A percentile compares a stretch with the other conserved stretches of the same genome.
phyloP scores from a whole-genome alignment of 441 rosid species.

The Erysimum cheiri region DNA sequence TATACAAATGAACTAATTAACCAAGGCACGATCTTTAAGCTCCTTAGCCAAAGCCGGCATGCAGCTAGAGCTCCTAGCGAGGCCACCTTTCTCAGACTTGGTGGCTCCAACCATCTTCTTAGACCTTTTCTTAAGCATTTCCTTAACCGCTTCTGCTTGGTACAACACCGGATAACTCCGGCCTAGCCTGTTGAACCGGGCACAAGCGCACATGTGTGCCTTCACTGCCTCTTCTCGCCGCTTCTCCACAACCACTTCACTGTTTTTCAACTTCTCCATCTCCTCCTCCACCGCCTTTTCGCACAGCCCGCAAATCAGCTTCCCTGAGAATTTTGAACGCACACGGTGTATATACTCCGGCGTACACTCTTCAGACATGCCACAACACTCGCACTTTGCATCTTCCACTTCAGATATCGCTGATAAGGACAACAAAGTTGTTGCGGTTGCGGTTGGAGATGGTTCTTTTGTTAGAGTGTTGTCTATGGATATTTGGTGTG shows the following conservation, averaged over 20 bases:
- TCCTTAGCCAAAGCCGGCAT: slow-evolving; percentile 64
- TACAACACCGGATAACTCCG: slow-evolving; percentile 60
- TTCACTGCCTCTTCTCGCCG: slow-evolving; percentile 54
- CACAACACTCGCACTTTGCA: slow-evolving; percentile 72
- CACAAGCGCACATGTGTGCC: slow-evolving; percentile 57
- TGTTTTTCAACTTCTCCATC: slow-evolving; percentile 50
- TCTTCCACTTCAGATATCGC: slow-evolving; percentile 55
- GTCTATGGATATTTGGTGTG: slow-evolving; percentile 51
- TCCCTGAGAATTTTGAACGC: slow-evolving; percentile 54
- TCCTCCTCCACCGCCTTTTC: slow-evolving; percentile 58
- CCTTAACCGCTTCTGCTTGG: slow-evolving; percentile 69
- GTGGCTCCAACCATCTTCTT: slow-evolving; percentile 43
- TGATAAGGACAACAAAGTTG: slow-evolving; percentile 37
- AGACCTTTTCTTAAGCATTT: slow-evolving; percentile 55
- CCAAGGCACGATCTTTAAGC: slow-evolving; percentile 37
- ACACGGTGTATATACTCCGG: slow-evolving; percentile 52
- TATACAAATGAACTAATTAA: slow-evolving; percentile 36
- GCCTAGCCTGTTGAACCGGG: slow-evolving; percentile 58
- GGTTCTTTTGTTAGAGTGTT: slow-evolving; percentile 30
- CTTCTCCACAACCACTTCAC: slow-evolving; percentile 39
- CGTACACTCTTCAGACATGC: slow-evolving; percentile 71
- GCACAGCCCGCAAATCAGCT: slow-evolving; percentile 59
- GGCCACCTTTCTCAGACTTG: slow-evolving; percentile 51
- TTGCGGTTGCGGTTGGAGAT: slow-evolving; percentile 32
- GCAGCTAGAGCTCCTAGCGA: slow-evolving; percentile 79